Evolutionary conservation across 2,329 filamentous ascomycete genomes (phyloP), one percentile per base, ranked within the genome.

Genomic region (Sclerotinia trifoliorum): DNA sequence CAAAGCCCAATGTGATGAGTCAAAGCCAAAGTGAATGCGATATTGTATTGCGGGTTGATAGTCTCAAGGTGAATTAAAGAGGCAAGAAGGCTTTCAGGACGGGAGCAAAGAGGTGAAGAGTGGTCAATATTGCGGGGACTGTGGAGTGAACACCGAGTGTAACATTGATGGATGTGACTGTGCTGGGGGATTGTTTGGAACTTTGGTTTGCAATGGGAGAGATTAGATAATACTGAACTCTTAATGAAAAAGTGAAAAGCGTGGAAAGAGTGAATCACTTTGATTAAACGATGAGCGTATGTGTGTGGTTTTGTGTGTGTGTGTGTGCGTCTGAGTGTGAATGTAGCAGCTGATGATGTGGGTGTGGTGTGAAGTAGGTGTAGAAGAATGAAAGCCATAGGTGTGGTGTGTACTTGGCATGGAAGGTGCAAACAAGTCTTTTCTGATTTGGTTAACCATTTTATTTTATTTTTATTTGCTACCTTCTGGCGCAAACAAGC

Each of bases 321-420:
- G 32, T 19, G 4, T 55, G 29, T 55, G 4, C 11, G 54, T n/a
- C 21, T 56, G 32, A 15, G 32, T 8, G n/a, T 55, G 49, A 21
- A 54, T 55, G 39, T 13, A 52, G 19, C 51, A 35, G 62, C 21
- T 64, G 61, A 54, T 64, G 11, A 29, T 39, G 10, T 44, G 39
- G 10, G 32, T 57, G 32, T 57, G 32, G n/a, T n/a, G n/a, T n/a
- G n/a, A n/a, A n/a, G n/a, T n/a, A n/a, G n/a, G n/a, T n/a, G n/a
- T n/a, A n/a, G n/a, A n/a, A 57, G 32, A 39, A 32, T 24, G 1
- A 57, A 57, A 24, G 32, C 17, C 32, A 19, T 39, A 21, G 6
- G 21, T 17, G 10, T 11, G 8, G 10, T 32, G 4, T 17, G 19
- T 15, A 15, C 39, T 42, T 42, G 39, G 39, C 15, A 39, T 24